Evolutionary conservation across 1,284 basidiomycete genomes (phyloP), one percentile per base, ranked within the genome.

Genomic region (Malassezia psittaci): DNA sequence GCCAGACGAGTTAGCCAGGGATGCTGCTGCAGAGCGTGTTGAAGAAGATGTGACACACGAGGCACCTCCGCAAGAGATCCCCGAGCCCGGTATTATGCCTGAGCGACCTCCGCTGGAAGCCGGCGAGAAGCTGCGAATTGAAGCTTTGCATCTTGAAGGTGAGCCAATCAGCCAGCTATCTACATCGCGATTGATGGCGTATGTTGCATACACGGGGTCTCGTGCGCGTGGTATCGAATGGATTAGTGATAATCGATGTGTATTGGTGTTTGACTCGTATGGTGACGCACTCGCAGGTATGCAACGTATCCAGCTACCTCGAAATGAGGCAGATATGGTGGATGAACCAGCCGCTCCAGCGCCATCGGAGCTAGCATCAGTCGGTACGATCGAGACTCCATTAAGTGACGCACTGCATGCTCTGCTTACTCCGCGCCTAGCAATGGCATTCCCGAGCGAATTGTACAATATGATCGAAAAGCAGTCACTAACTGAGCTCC

Each of bases 121-220:
- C 19, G 63, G 63, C 12, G 54, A 53, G 37, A 63, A 68, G 43
- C 49, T 74, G 19, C 63, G 67, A 5, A 59, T 64, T 29, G 58
- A 60, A 1, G 68, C 65, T 6, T 60, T 74, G 9, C 64, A 71
- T 51, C 57, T 74, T 21, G 54, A 67, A 38, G 72, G 72, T 3
- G 34, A 42, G 9, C 70, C 70, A n/a, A 68, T 74, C 60, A 69
- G 63, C 1, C 69, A 72, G 48, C 61, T 71, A 1, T 74, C 72
- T 11, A 74, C 72, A 2, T 73, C 70, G 4, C 64, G 72, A 13
- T 62, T 74, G 2, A 69, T 74, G 50, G 68, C 68, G 0, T 72
- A 66, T 44, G 52, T 74, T 34, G 68, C 67, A 1, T 60, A 69
- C 46, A 68, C 59, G 13, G 69, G 68, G 3, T 67, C 70, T 3